A percentile compares a stretch with the other conserved stretches of the same genome.
phyloP scores from a whole-genome alignment of 441 rosid genomes.

The Eutrema salsugineum region DNA sequence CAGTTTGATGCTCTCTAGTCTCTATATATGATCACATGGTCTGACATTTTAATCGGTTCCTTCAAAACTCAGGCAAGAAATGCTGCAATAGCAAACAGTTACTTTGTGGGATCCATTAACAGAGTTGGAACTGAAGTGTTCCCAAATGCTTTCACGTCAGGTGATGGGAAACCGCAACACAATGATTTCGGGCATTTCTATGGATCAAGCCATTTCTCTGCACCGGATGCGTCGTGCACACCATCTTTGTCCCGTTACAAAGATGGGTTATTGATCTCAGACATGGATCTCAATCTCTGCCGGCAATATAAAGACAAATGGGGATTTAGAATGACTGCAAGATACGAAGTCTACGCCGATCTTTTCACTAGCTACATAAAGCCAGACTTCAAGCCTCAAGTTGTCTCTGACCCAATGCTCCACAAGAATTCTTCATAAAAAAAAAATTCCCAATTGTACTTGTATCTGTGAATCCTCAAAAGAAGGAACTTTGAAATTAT shows the following conservation, averaged over 20 bases:
- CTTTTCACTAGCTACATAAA: conserved; percentile 52
- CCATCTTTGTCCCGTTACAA: conserved; percentile 75
- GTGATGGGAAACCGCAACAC: conserved; percentile 88
- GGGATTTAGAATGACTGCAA: conserved; percentile 92
- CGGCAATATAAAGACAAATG: conserved; percentile 93
- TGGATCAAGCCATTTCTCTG: conserved; percentile 91
- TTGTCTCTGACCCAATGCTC: conserved; percentile 69
- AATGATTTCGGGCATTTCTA: conserved; percentile 88
- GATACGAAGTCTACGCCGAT: conserved; percentile 72
- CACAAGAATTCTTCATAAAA: conserved; percentile 53
- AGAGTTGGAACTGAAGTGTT: conserved; percentile 95
- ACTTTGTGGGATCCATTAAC: conserved; percentile 90
- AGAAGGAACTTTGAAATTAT: background rate
- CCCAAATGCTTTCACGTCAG: conserved; percentile 95
- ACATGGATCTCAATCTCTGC: conserved; percentile 94
- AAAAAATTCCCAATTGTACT: background rate
- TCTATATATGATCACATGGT: background rate
- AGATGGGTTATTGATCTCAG: conserved; percentile 80
- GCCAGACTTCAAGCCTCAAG: conserved; percentile 77
- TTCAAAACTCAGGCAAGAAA: conserved; percentile 69
- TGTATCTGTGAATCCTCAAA: background rate
- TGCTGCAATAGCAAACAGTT: conserved; percentile 95
- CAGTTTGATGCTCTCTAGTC: background rate
- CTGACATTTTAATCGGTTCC: background rate
- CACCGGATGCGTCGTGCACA: conserved; percentile 93